These are phyloP conservation scores for Aspergillus candidus DNA, from an alignment of 2,329 filamentous ascomycete genomes.

Conservation along the genomic window DNA sequence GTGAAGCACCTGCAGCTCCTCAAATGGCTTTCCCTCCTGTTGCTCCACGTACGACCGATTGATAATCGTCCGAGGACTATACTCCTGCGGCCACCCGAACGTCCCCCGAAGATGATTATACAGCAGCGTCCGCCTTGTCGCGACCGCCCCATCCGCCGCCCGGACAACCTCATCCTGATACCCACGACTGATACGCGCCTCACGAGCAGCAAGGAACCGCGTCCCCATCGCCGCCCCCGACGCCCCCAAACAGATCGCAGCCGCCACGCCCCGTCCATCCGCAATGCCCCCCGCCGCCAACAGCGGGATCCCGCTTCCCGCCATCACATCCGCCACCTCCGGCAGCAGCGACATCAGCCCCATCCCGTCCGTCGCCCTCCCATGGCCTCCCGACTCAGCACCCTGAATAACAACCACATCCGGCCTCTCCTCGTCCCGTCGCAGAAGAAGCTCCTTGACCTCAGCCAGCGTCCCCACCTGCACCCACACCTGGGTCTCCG, in stretches of 20 bases:
- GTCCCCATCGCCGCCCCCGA: slow-evolving; percentile 58
- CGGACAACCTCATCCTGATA: slow-evolving; percentile 49
- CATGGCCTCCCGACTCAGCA: slow-evolving; percentile 52
- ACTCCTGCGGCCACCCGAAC: slow-evolving; percentile 54
- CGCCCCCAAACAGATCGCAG: slow-evolving; percentile 48
- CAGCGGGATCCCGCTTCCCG: slow-evolving; percentile 36
- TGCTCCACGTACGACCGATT: slow-evolving; percentile 50
- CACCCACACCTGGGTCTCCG: slow-evolving; percentile 48
- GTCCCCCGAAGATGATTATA: slow-evolving; percentile 54
- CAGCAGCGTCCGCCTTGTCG: slow-evolving; percentile 46
- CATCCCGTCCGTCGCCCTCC: slow-evolving; percentile 42
- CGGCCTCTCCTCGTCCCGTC: slow-evolving; percentile 32
- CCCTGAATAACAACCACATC: slow-evolving; percentile 53
- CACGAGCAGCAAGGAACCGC: slow-evolving; percentile 51
- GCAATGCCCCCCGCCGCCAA: slow-evolving; percentile 51
- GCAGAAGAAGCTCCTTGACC: slow-evolving; percentile 35
- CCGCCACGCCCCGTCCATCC: slow-evolving; percentile 47
- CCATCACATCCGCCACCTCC: slow-evolving; percentile 43
- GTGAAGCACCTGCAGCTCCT: slow-evolving; percentile 41
- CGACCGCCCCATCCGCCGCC: slow-evolving; percentile 47
- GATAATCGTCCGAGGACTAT: slow-evolving; percentile 53
- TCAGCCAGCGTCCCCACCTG: slow-evolving; percentile 50
- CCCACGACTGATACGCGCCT: slow-evolving; percentile 47
- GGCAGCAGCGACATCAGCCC: slow-evolving; percentile 48
- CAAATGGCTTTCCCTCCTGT: slow-evolving; percentile 38